These are phyloP conservation scores for Umbelopsis sp. DNA, from an alignment of 371 early-diverging fungal genomes.

Conservation along the genomic window DNA sequence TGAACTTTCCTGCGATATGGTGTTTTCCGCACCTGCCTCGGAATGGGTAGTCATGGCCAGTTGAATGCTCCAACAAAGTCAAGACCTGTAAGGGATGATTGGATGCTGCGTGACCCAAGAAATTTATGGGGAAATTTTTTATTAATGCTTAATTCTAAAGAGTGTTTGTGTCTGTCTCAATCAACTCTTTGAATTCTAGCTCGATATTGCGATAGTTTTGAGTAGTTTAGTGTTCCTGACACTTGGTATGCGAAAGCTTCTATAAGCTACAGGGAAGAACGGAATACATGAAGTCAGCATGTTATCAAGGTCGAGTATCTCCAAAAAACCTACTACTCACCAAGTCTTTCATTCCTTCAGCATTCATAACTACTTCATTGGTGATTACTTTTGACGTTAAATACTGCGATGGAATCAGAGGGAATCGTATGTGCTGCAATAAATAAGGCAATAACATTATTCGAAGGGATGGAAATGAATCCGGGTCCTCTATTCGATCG, in stretches of 20 bases:
- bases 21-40: background rate
- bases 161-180: background rate
- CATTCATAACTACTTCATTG: slow-evolving; percentile 50
- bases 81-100: too few species aligned
- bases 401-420: slow-evolving; percentile 55
- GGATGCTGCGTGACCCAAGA: background rate
- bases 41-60: background rate
- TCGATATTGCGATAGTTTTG: background rate
- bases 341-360: slow-evolving; percentile 57
- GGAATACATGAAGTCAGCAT: background rate
- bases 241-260: slow-evolving; percentile 62
- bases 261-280: slow-evolving; percentile 36
- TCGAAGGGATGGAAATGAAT: slow-evolving; percentile 26
- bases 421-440: slow-evolving; percentile 57
- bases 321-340: slow-evolving; percentile 23
- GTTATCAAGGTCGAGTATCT: background rate
- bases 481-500: background rate
- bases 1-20: background rate
- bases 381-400: slow-evolving; percentile 53
- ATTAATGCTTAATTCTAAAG: background rate
- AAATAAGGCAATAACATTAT: slow-evolving; percentile 36
- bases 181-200: background rate
- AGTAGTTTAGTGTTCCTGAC: background rate
- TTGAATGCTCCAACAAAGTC: too few species aligned
- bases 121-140: background rate